phyloP scores from a whole-genome alignment of 495 filamentous ascomycete genomes.

The Neurospora sp. region DNA sequence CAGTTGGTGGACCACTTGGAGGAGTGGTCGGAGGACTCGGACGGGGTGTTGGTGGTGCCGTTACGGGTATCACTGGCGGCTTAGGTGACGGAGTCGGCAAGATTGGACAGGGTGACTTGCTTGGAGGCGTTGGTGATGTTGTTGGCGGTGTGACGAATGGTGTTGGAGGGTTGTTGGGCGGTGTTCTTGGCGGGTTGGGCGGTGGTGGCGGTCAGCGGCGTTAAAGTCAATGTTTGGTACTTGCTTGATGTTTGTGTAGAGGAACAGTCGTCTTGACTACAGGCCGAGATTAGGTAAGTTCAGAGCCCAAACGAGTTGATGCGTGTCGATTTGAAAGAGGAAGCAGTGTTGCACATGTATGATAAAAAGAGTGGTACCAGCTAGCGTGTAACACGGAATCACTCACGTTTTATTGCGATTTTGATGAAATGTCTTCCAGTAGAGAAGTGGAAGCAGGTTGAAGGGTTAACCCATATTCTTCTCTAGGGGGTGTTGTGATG shows the following conservation, averaged over 20 bases:
- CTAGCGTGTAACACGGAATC: not conserved
- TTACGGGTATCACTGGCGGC: conserved; percentile 13
- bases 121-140: conserved; percentile 13
- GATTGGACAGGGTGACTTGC: conserved; percentile 15
- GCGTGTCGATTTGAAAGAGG: not conserved
- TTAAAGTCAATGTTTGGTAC: not conserved
- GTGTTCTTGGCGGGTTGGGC: conserved; percentile 12
- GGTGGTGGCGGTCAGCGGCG: not conserved
- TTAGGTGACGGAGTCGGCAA: conserved; percentile 16
- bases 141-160: conserved; percentile 14
- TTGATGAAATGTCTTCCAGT: not conserved
- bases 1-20: conserved; percentile 15
- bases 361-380: not conserved
- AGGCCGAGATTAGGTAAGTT: not conserved
- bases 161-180: conserved; percentile 14
- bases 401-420: not conserved
- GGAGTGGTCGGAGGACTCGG: conserved; percentile 15
- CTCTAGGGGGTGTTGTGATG: too few relatives aligned
- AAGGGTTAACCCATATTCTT: not conserved
- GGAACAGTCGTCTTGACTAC: not conserved
- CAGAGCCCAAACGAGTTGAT: not conserved
- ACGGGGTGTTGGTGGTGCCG: conserved; percentile 12
- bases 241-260: not conserved
- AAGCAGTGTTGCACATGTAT: not conserved
- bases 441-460: not conserved